A percentile compares a stretch with the other conserved stretches of the same genome.
Evolutionary conservation across 495 filamentous ascomycete species (phyloP).

Genomic region (Penicillium psychrofluorescens): DNA sequence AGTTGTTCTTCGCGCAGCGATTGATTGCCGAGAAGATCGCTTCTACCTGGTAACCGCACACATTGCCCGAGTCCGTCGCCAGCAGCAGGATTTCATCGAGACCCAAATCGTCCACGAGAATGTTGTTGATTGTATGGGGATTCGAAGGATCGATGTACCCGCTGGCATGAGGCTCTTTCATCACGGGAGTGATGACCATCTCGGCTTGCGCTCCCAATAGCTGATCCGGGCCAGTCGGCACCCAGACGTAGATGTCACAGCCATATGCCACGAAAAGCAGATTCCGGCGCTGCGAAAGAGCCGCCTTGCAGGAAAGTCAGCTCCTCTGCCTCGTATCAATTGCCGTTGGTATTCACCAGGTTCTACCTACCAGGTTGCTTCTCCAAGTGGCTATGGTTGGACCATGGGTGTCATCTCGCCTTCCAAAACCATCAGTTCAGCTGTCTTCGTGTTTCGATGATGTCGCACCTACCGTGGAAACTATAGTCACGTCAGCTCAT

Average conservation of each 20-base stretch:
- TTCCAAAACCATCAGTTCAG: conserved; percentile 11
- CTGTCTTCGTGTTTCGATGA: no score
- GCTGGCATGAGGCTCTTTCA: conserved; percentile 32
- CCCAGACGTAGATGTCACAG: conserved; percentile 65
- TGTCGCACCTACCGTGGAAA: conserved; percentile 12
- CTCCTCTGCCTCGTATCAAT: background rate
- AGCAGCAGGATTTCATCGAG: conserved; percentile 70
- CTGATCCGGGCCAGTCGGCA: conserved; percentile 61
- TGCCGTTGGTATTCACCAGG: conserved; percentile 30
- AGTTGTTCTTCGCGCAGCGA: conserved; percentile 15
- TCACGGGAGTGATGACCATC: conserved; percentile 58
- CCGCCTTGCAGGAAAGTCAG: conserved; percentile 28
- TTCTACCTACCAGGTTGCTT: conserved; percentile 51
- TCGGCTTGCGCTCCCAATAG: conserved; percentile 51
- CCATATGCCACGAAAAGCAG: conserved; percentile 73
- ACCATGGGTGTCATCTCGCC: conserved; percentile 18
- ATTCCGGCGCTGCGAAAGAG: conserved; percentile 51
- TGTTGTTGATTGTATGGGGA: conserved; percentile 70
- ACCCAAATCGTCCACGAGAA: conserved; percentile 75
- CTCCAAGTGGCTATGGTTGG: conserved; percentile 36
- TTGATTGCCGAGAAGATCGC: conserved; percentile 42
- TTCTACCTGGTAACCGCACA: conserved; percentile 69
- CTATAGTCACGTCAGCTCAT: conserved; percentile 11
- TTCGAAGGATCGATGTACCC: conserved; percentile 50
- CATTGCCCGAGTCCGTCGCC: conserved; percentile 83